Base-by-base conservation (phyloP, 23 red algal species). In the Gracilariopsis chorda region DNA sequence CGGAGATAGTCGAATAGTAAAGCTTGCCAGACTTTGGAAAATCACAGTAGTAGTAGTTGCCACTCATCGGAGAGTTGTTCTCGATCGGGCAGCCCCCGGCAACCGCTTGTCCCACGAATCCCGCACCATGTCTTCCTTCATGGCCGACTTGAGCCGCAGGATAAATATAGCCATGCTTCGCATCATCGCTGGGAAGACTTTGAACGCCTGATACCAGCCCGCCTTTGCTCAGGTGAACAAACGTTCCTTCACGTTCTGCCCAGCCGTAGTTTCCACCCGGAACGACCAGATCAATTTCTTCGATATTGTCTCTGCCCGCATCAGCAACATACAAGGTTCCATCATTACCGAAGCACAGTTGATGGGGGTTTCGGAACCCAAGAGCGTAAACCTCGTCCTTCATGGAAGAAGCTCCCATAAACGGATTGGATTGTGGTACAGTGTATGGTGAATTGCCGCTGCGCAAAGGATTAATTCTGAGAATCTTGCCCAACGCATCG, bases 41-140 rank as follows among this genome's bases (percentile, higher is more conserved):
- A 35, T 89, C 85, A 13, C 68, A 14, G 70, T 89, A 89, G 67
- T 48, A 89, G 35, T 89, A 89, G 12, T 78, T 58, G 0, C 85
- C 85, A 13, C 51, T 24, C 85, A 89, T 89, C 10, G 85, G 85
- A 42, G 65, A 77, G 5, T 41, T 51, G 30, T 89, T 89, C 58
- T 89, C 65, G 34, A 89, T 69, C 23, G 85, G 85, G 48, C 85
- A 89, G 27, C 85, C 85, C 3, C 85, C 85, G 7, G 85, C 85
- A 63, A 89, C 69, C 3, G 85, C 85, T 53, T 89, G 85, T 4
- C 85, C 85, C 13, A 89, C 41, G 36, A 89, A 77, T 42, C 85
- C 85, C 29, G 85, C 68, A 23, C 58, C 72, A 20, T 21, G 14
- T 8, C 30, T 42, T 47, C 85, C 85, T 17, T 78, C 43, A 33